Evolutionary conservation across 768 basidiomycete species (phyloP), one percentile per base, ranked within the genome.

Genomic region (Tylopilus sp.): DNA sequence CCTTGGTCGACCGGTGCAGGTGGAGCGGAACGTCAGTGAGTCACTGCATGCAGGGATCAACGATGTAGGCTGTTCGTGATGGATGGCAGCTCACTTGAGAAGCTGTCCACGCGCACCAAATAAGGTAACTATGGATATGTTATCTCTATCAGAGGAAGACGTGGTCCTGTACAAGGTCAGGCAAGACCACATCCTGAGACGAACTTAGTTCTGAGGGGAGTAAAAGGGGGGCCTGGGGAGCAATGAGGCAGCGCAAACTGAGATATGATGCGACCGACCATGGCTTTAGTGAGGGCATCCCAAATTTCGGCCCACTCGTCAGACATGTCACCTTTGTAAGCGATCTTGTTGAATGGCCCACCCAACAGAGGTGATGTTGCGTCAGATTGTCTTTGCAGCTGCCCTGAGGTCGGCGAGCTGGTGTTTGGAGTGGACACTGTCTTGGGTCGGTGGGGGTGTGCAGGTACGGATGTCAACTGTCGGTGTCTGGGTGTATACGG

Each of bases 111-210:
- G 74, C 23, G 98, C 70, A 5, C 95, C 95, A 0, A 91, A 93
- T 30, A 95, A 70, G 0, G 91, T 91, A 4, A 92, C 77, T 12
- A 92, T 67, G 26, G 79, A 77, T 4, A 79, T 74, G 41, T 73
- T 65, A 31, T 73, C 72, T 40, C 60, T 64, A 46, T 88, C 82
- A 83, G 28, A 92, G 75, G 26, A 82, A 72, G 50, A 95, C 68
- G 64, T 99, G 95, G 61, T 97, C 93, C 63, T 81, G 83, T 28
- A 97, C 72, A 51, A 94, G 83, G 3, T 91, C 86, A 0, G 82
- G 70, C 0, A 86, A 86, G 46, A 92, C 75, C 44, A 74, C 73
- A 17, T 81, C 78, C 18, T 78, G 72, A 15, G 75, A 66, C 3
- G 79, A 72, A 6, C 72, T 63, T 40, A 78, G 74, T 44, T 89